Evolutionary conservation across 768 basidiomycete species (phyloP).

Genomic region (Crucibulum laeve): DNA sequence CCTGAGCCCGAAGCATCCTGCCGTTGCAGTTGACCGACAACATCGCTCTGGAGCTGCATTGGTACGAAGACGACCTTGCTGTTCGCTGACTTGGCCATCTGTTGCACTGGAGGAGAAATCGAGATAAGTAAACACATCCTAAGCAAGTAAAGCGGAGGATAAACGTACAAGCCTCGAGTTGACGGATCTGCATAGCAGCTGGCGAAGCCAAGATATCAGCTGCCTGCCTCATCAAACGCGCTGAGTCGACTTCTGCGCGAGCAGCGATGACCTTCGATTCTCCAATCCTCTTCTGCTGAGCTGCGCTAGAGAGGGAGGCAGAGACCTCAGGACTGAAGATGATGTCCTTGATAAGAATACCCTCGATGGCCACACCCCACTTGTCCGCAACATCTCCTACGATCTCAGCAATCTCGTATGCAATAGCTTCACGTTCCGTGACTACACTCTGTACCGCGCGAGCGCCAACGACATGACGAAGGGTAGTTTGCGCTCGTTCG

Average conservation of each 20-base stretch:
- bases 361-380: conserved; percentile 97
- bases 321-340: conserved; percentile 90
- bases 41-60: conserved; percentile 82
- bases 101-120: conserved; percentile 52
- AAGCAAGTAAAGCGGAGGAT: neutral
- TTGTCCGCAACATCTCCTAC: conserved; percentile 90
- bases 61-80: conserved; percentile 95
- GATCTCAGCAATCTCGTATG: conserved; percentile 94
- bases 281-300: conserved; percentile 95
- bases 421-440: conserved; percentile 95
- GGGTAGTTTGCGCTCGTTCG: conserved; percentile 89
- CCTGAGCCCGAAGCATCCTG: conserved; percentile 17
- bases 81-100: conserved; percentile 86
- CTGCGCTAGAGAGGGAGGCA: conserved; percentile 88
- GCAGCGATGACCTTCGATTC: conserved; percentile 97
- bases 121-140: neutral
- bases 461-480: conserved; percentile 96
- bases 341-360: conserved; percentile 93
- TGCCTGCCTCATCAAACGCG: conserved; percentile 93
- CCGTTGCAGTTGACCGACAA: conserved; percentile 41
- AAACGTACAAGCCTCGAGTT: conserved; percentile 75
- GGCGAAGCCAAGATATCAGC: conserved; percentile 93
- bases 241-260: conserved; percentile 92
- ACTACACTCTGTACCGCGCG: conserved; percentile 94
- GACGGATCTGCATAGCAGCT: conserved; percentile 97